These are phyloP conservation scores for Saitoella complicata DNA, from an alignment of 805 yeast genomes.

Conservation along the genomic window DNA sequence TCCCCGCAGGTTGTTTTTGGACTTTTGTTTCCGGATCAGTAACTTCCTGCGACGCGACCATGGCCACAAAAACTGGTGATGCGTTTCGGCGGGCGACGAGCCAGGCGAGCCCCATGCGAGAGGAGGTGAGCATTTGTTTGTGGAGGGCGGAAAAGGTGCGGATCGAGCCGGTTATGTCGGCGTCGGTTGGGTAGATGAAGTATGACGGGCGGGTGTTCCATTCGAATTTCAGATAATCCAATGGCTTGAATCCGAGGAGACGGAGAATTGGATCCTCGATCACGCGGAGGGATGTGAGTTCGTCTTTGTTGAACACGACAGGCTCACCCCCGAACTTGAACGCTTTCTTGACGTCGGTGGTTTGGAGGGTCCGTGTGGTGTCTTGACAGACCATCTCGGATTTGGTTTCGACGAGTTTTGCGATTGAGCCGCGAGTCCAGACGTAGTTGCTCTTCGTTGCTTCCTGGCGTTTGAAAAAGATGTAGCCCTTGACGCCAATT, in stretches of 20 bases:
- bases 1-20: slow-evolving; percentile 46
- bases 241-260: slow-evolving; percentile 49
- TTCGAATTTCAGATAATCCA: slow-evolving; percentile 27
- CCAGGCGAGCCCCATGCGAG: slow-evolving; percentile 54
- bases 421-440: slow-evolving; percentile 35
- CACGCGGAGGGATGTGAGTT: slow-evolving; percentile 21
- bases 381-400: slow-evolving; percentile 1
- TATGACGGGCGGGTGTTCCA: slow-evolving; percentile 39
- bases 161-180: slow-evolving; percentile 42
- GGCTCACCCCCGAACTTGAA: slow-evolving; percentile 33
- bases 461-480: slow-evolving; percentile 41
- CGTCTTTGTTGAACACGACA: slow-evolving; percentile 26
- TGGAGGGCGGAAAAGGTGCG: slow-evolving; percentile 53
- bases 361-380: neutral
- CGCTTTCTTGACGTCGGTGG: slow-evolving; percentile 19
- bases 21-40: slow-evolving; percentile 10
- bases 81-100: slow-evolving; percentile 42
- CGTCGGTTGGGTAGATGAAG: slow-evolving; percentile 55
- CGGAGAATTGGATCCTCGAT: slow-evolving; percentile 34
- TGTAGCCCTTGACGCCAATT: slow-evolving; percentile 57
- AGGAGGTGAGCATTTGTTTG: slow-evolving; percentile 35
- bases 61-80: slow-evolving; percentile 39
- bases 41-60: slow-evolving; percentile 35
- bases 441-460: slow-evolving; percentile 35
- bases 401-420: slow-evolving; percentile 34